These are phyloP conservation scores for Exophiala bonariae DNA, from an alignment of 2,329 filamentous ascomycete species.

Conservation along the genomic window DNA sequence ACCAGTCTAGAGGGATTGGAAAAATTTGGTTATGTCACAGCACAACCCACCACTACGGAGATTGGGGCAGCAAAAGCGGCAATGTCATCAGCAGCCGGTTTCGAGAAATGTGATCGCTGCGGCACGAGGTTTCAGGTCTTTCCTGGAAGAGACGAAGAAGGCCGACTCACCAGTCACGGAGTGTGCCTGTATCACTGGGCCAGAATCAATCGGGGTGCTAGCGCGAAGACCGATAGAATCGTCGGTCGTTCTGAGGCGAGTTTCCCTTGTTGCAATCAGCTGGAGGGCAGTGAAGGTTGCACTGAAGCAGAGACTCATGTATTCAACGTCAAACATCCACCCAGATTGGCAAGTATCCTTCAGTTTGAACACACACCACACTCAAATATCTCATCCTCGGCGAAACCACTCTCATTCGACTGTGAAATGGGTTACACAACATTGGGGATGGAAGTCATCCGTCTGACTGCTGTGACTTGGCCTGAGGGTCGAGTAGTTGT, in stretches of 20 bases:
- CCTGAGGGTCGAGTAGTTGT: constrained; percentile 72
- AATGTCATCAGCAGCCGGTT: constrained; percentile 68
- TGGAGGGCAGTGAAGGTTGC: constrained; percentile 73
- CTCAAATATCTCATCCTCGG: constrained; percentile 46
- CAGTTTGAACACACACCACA: constrained; percentile 77
- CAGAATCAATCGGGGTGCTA: constrained; percentile 62
- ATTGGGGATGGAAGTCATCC: constrained; percentile 81
- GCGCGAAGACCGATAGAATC: constrained; percentile 55
- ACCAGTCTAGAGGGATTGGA: constrained; percentile 66
- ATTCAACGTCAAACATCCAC: constrained; percentile 77
- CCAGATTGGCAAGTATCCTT: constrained; percentile 72
- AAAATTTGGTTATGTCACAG: constrained; percentile 72
- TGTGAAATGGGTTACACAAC: constrained; percentile 98
- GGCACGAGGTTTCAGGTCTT: constrained; percentile 86
- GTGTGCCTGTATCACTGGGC: constrained; percentile 80
- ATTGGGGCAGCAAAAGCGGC: constrained; percentile 67
- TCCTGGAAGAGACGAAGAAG: constrained; percentile 75
- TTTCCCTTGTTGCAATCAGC: constrained; percentile 77
- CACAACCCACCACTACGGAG: constrained; percentile 64
- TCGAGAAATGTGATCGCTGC: constrained; percentile 89
- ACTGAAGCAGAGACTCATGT: constrained; percentile 72
- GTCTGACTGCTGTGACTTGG: constrained; percentile 87
- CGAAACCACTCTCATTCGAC: constrained; percentile 70
- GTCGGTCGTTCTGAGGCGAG: constrained; percentile 59
- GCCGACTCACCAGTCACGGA: constrained; percentile 75